Percentiles rank a stretch among this genome's conserved stretches.
phyloP scores from a whole-genome alignment of 2,329 filamentous ascomycete genomes.

The Neurospora crassa region DNA sequence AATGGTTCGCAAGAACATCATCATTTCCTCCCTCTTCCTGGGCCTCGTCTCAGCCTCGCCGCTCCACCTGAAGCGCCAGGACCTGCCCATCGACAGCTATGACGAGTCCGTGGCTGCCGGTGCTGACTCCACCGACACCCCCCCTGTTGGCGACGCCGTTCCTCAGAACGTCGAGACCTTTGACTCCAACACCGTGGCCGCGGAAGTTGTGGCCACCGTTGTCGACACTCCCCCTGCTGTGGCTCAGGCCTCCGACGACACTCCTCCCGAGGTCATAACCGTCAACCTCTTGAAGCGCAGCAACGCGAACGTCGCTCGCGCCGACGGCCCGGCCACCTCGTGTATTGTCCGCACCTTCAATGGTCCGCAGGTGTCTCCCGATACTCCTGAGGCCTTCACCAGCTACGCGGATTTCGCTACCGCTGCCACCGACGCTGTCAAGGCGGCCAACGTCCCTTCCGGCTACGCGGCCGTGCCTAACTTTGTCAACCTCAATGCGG shows the following conservation, averaged over 20 bases:
- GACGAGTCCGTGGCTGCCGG: not conserved
- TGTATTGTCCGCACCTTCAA: slow-evolving; percentile 10
- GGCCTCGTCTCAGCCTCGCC: slow-evolving; percentile 3
- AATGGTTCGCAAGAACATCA: slow-evolving; percentile 1
- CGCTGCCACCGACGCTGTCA: not conserved
- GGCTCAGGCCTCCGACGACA: not conserved
- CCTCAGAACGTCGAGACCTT: not conserved
- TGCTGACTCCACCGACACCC: not conserved
- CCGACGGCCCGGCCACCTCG: not conserved
- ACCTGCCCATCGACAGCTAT: slow-evolving; percentile 3
- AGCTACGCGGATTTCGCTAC: slow-evolving; percentile 1
- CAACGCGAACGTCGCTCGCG: not conserved
- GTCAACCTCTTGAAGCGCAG: slow-evolving; percentile 1
- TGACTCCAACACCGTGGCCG: not conserved
- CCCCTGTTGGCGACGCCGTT: slow-evolving; percentile 1
- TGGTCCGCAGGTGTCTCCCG: slow-evolving; percentile 6
- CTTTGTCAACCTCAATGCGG: slow-evolving; percentile 8
- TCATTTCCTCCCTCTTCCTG: slow-evolving; percentile 4
- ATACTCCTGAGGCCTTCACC: slow-evolving; percentile 7
- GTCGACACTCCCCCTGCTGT: not conserved
- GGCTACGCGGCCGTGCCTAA: slow-evolving; percentile 7
- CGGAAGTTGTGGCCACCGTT: not conserved
- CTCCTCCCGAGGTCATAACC: not conserved
- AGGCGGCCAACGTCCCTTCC: slow-evolving; percentile 1
- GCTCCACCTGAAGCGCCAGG: slow-evolving; percentile 2